These are phyloP conservation scores for Sporothrix sp. DNA, from an alignment of 2,329 filamentous ascomycete genomes.

Conservation along the genomic window DNA sequence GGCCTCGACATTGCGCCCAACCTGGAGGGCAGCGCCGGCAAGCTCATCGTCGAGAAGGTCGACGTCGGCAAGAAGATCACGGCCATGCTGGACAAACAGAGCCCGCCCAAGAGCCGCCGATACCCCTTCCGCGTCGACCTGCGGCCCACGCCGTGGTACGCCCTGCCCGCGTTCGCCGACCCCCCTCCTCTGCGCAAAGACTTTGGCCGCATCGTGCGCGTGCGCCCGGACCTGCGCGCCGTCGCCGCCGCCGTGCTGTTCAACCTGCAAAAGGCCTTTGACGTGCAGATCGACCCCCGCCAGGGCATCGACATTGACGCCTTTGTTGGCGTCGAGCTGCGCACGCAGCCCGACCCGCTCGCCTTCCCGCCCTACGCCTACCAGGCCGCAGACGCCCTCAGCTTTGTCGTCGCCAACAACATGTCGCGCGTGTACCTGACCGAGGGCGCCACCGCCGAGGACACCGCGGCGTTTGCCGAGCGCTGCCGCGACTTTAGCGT, in stretches of 20 bases:
- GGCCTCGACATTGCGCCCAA: slow-evolving; percentile 9
- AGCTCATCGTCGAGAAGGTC: slow-evolving; percentile 20
- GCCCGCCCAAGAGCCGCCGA: slow-evolving; percentile 21
- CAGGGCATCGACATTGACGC: slow-evolving; percentile 17
- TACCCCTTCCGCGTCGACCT: slow-evolving; percentile 28
- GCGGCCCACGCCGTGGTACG: slow-evolving; percentile 18
- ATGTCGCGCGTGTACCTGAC: slow-evolving; percentile 33
- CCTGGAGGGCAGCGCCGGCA: slow-evolving; percentile 16
- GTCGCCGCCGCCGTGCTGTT: slow-evolving; percentile 28
- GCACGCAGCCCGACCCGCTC: slow-evolving; percentile 26
- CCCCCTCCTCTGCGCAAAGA: slow-evolving; percentile 22
- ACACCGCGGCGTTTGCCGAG: slow-evolving; percentile 28
- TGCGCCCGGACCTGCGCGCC: slow-evolving; percentile 25
- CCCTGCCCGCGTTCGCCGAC: slow-evolving; percentile 27
- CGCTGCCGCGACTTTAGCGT: slow-evolving; percentile 29
- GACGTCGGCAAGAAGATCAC: slow-evolving; percentile 20
- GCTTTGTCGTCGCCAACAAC: slow-evolving; percentile 22
- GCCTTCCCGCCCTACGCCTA: slow-evolving; percentile 23
- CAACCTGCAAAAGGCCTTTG: slow-evolving; percentile 19
- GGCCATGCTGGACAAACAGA: slow-evolving; percentile 20
- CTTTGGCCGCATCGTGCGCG: slow-evolving; percentile 32
- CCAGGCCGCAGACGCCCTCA: slow-evolving; percentile 26
- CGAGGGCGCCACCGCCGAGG: slow-evolving; percentile 28
- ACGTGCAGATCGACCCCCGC: slow-evolving; percentile 22
- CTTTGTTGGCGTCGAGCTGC: slow-evolving; percentile 29